These are phyloP conservation scores for Metschnikowia bowlesiae DNA, from an alignment of 805 yeast species.

Conservation along the genomic window DNA sequence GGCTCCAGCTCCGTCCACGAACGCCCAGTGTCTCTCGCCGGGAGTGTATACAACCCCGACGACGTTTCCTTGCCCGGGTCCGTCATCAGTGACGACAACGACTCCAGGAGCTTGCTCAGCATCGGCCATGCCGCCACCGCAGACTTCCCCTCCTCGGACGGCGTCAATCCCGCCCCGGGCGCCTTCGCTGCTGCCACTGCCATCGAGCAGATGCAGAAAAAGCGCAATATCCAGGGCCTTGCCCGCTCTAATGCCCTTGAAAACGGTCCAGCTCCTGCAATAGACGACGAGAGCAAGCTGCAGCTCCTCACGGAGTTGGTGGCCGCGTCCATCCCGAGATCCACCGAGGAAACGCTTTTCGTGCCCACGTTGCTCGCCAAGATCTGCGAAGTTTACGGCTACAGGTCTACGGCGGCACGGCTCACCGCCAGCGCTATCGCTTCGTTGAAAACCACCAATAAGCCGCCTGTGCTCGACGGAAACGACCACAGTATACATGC, in stretches of 20 bases:
- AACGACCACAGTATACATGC: background rate
- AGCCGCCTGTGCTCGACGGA: conserved; percentile 24
- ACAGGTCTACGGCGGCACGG: conserved; percentile 64
- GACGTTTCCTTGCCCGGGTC: conserved; percentile 31
- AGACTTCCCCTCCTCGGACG: conserved; percentile 21
- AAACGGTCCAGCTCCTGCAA: conserved; percentile 6
- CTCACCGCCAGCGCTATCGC: conserved; percentile 70
- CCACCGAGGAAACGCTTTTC: conserved; percentile 73
- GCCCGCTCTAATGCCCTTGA: background rate
- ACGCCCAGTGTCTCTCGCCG: conserved; percentile 63
- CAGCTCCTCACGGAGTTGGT: conserved; percentile 43
- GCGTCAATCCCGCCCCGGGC: conserved; percentile 54
- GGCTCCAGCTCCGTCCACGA: conserved; percentile 49
- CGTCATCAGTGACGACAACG: conserved; percentile 38
- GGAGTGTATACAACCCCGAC: conserved; percentile 44
- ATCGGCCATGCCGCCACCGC: conserved; percentile 19
- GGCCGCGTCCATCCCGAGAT: conserved; percentile 69
- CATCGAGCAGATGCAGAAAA: conserved; percentile 49
- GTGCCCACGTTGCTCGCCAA: conserved; percentile 68
- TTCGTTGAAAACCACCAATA: conserved; percentile 41
- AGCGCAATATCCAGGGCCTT: conserved; percentile 10
- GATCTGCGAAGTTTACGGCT: conserved; percentile 67
- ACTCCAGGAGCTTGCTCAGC: conserved; percentile 27
- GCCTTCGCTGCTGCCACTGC: conserved; percentile 27
- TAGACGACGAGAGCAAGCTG: conserved; percentile 26